Percentiles rank a stretch among this genome's conserved stretches.
Evolutionary conservation across 129 eudicot species (phyloP).

Genomic region (Flaveria brownii): DNA sequence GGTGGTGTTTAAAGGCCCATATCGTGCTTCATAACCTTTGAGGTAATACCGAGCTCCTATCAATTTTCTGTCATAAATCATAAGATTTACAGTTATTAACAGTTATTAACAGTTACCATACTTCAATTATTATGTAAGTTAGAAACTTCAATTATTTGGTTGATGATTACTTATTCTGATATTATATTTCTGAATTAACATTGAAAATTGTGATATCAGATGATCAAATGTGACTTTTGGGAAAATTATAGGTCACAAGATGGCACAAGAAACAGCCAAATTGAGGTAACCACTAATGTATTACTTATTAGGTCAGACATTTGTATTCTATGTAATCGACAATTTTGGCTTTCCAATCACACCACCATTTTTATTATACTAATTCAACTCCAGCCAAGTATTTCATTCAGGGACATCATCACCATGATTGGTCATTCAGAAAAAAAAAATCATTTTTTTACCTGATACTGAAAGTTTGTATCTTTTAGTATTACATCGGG

Average conservation of each 20-base stretch:
- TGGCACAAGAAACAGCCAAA: slow-evolving; percentile 45
- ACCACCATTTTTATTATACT: slow-evolving; percentile 23
- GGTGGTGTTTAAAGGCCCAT: slow-evolving; percentile 64
- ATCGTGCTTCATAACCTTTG: slow-evolving; percentile 64
- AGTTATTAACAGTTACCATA: neutral
- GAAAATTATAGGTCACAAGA: slow-evolving; percentile 48
- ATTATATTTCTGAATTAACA: neutral
- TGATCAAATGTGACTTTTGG: slow-evolving; percentile 8
- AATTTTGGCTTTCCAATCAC: slow-evolving; percentile 43
- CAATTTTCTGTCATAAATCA: slow-evolving; percentile 57
- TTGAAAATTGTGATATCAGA: neutral
- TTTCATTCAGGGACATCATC: slow-evolving; percentile 14
- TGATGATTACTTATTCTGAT: neutral
- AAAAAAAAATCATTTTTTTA: neutral
- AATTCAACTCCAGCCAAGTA: slow-evolving; percentile 36
- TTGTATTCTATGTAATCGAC: slow-evolving; percentile 54
- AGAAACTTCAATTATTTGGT: slow-evolving; percentile 1
- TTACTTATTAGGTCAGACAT: slow-evolving; percentile 33
- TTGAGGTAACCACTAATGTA: slow-evolving; percentile 30
- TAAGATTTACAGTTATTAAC: slow-evolving; percentile 6
- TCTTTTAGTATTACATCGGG: no score
- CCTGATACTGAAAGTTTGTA: neutral
- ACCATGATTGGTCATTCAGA: slow-evolving; percentile 22
- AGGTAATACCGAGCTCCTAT: slow-evolving; percentile 91
- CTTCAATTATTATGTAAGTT: neutral